phyloP scores from a whole-genome alignment of 306 rosid genomes.

The Quillaja saponaria region DNA sequence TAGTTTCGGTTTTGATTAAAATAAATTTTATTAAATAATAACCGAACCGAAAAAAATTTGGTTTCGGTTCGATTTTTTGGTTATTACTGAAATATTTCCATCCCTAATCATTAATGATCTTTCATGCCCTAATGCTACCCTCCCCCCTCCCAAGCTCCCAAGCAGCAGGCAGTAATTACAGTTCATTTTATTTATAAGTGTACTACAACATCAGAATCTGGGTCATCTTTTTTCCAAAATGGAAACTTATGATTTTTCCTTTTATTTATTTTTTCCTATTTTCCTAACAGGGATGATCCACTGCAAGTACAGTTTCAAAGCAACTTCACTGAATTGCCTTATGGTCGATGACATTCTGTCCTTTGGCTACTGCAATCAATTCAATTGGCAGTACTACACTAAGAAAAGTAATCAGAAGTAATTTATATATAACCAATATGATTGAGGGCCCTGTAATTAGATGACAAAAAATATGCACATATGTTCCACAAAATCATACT shows the following conservation, averaged over 20 bases:
- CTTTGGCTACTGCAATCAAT: neutral
- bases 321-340: neutral
- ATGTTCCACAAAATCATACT: slow-evolving; percentile 25
- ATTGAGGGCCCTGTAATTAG: neutral
- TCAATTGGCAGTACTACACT: slow-evolving; percentile 4
- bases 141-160: neutral
- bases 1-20: no score
- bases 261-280: no score
- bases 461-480: slow-evolving; percentile 1
- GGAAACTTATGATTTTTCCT: neutral
- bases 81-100: no score
- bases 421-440: neutral
- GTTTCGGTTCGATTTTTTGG: no score
- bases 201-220: neutral
- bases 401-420: neutral
- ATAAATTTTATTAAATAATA: no score
- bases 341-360: neutral
- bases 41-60: no score
- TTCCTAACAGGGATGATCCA: no score
- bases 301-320: slow-evolving; percentile 5
- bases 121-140: slow-evolving; percentile 15
- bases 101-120: slow-evolving; percentile 11
- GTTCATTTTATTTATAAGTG: neutral
- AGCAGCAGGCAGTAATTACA: neutral
- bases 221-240: neutral